Evolutionary conservation across 192 early-diverging fungal species (phyloP).

Genomic region (Coemansia sp.): DNA sequence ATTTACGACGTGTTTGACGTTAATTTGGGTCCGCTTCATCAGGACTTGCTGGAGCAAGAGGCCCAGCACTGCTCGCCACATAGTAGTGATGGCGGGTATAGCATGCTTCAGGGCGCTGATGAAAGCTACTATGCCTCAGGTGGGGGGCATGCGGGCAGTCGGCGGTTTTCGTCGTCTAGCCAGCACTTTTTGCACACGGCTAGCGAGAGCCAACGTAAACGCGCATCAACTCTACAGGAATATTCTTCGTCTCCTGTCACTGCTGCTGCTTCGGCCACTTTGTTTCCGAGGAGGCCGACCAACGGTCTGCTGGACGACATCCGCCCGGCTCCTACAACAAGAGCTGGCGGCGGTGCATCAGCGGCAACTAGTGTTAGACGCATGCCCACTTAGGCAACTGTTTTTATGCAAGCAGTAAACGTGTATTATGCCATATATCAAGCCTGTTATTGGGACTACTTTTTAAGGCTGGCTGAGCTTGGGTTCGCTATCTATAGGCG

Average conservation of each 20-base stretch:
- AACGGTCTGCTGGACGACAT: constrained; percentile 35
- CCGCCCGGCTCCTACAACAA: not conserved
- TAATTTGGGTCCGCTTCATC: constrained; percentile 33
- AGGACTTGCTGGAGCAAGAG: constrained; percentile 8
- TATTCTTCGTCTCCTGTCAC: constrained; percentile 14
- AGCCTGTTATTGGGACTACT: too few relatives aligned
- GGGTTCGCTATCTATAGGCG: not conserved
- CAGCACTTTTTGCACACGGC: constrained; percentile 8
- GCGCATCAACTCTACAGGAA: constrained; percentile 46
- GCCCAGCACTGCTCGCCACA: not conserved
- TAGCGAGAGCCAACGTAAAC: constrained; percentile 33
- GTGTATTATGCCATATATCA: too few relatives aligned
- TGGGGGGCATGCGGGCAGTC: not conserved
- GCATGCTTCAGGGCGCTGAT: too few relatives aligned
- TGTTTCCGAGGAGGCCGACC: constrained; percentile 35
- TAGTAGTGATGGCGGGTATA: too few relatives aligned
- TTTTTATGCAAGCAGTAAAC: too few relatives aligned
- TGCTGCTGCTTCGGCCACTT: not conserved
- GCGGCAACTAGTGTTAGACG: too few relatives aligned
- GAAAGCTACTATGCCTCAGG: too few relatives aligned
- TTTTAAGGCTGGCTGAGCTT: too few relatives aligned
- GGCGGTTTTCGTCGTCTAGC: constrained; percentile 33
- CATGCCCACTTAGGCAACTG: too few relatives aligned
- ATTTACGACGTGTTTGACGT: constrained; percentile 50
- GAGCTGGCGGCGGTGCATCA: too few relatives aligned